phyloP scores from a whole-genome alignment of 176 grass and related monocot genomes.

The Dendrocalamus sinicus region DNA sequence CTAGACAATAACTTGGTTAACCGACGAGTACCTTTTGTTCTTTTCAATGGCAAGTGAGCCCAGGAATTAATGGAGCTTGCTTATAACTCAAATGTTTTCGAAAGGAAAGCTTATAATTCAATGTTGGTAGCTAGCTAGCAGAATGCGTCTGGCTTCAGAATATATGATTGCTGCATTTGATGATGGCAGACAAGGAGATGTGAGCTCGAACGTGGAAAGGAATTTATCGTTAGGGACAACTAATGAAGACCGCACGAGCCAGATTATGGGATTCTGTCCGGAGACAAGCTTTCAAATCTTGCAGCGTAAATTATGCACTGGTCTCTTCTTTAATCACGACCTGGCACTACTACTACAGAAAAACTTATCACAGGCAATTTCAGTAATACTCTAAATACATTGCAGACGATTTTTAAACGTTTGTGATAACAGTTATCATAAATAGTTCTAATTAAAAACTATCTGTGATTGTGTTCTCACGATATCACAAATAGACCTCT shows the following conservation, averaged over 20 bases:
- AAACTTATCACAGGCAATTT: no score
- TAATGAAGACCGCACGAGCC: slow-evolving; percentile 26
- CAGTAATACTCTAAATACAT: no score
- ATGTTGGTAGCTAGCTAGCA: background rate
- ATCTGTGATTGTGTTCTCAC: no score
- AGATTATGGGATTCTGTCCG: background rate
- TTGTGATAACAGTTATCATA: no score
- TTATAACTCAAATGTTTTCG: background rate
- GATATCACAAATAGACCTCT: no score
- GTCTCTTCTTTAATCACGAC: background rate
- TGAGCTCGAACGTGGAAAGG: slow-evolving; percentile 5
- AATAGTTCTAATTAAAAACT: no score
- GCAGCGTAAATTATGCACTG: background rate
- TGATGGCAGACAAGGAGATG: slow-evolving; percentile 16
- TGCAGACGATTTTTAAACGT: no score
- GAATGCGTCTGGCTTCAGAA: background rate
- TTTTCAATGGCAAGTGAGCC: background rate
- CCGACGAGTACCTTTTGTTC: background rate
- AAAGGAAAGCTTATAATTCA: background rate
- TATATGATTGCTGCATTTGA: background rate
- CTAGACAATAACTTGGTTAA: background rate
- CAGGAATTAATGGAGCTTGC: background rate
- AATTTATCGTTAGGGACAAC: background rate
- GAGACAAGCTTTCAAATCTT: slow-evolving; percentile 12
- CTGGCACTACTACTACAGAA: no score